These are phyloP conservation scores for Ustilago vetiveriae DNA, from an alignment of 1,284 basidiomycete genomes.

Conservation along the genomic window DNA sequence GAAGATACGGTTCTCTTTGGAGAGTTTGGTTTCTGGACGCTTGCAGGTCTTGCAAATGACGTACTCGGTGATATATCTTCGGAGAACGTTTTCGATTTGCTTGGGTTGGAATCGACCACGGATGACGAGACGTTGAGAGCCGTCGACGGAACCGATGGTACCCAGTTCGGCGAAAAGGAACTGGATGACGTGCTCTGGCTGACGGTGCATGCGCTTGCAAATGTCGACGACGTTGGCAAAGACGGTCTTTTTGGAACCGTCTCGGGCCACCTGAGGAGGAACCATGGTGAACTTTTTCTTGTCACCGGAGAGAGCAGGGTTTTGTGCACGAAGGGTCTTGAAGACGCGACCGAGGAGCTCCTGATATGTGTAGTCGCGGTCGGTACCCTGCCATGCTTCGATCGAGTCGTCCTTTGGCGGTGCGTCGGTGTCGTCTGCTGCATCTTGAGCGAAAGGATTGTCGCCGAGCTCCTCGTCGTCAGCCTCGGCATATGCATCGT, in stretches of 20 bases:
- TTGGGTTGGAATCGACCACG: constrained; percentile 98
- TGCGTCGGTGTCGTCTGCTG: constrained; percentile 36
- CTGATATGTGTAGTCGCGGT: constrained; percentile 92
- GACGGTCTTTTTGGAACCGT: constrained; percentile 94
- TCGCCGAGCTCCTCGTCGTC: constrained; percentile 63
- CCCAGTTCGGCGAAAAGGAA: constrained; percentile 99
- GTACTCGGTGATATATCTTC: constrained; percentile 98
- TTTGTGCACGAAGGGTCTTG: constrained; percentile 87
- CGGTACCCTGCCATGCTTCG: constrained; percentile 81
- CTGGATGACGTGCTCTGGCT: constrained; percentile 98
- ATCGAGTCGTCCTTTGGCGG: constrained; percentile 34
- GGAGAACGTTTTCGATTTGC: constrained; percentile 96
- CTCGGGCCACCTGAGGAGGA: constrained; percentile 91
- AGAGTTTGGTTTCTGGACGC: constrained; percentile 93
- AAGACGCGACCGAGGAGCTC: constrained; percentile 97
- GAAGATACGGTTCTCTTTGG: constrained; percentile 98
- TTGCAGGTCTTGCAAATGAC: constrained; percentile 99
- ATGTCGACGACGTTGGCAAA: constrained; percentile 98
- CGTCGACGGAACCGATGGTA: constrained; percentile 95
- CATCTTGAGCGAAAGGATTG: constrained; percentile 56
- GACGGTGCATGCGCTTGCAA: constrained; percentile 97
- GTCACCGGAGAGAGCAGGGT: constrained; percentile 81
- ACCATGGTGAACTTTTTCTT: constrained; percentile 95
- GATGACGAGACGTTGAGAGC: constrained; percentile 90
- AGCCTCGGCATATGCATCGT: constrained; percentile 74